Conservation (phyloP, 1,139 yeast species). For the Scheffersomyces cryptocercus region DNA sequence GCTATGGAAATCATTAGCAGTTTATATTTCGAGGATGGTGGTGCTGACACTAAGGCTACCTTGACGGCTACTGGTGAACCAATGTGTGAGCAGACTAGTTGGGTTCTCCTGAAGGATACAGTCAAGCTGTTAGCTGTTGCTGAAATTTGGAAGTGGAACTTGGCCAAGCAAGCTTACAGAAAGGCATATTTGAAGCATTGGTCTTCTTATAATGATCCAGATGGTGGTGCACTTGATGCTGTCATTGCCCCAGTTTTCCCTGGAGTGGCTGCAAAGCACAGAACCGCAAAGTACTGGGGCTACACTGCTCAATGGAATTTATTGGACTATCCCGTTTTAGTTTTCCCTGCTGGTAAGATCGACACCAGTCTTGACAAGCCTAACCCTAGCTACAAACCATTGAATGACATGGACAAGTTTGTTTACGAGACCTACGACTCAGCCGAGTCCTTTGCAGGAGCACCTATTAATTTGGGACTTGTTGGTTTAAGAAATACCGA, state of each 20-base stretch:
- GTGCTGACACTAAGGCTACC: conserved; percentile 18
- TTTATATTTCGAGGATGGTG: conserved; percentile 25
- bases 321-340: conserved; percentile 23
- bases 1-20: conserved; percentile 13
- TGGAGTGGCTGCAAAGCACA: conserved; percentile 21
- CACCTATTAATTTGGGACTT: conserved; percentile 17
- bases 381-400: conserved; percentile 9
- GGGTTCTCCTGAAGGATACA: conserved; percentile 14
- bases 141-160: conserved; percentile 20
- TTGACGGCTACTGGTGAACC: conserved; percentile 20
- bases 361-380: conserved; percentile 15
- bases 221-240: conserved; percentile 14
- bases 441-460: conserved; percentile 15
- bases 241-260: conserved; percentile 22
- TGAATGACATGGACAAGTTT: conserved; percentile 11
- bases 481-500: conserved; percentile 21
- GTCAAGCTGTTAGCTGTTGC: conserved; percentile 8
- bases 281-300: conserved; percentile 22
- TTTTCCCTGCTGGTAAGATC: conserved; percentile 21
- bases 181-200: conserved; percentile 20
- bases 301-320: conserved; percentile 24
- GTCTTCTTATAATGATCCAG: conserved; percentile 12
- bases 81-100: conserved; percentile 17
- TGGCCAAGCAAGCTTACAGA: conserved; percentile 20
- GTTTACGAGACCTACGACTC: conserved; percentile 14